A percentile compares a stretch with the other conserved stretches of the same genome.
Evolutionary conservation across 805 yeast genomes (phyloP).

Genomic region (Suhomyces sp.): DNA sequence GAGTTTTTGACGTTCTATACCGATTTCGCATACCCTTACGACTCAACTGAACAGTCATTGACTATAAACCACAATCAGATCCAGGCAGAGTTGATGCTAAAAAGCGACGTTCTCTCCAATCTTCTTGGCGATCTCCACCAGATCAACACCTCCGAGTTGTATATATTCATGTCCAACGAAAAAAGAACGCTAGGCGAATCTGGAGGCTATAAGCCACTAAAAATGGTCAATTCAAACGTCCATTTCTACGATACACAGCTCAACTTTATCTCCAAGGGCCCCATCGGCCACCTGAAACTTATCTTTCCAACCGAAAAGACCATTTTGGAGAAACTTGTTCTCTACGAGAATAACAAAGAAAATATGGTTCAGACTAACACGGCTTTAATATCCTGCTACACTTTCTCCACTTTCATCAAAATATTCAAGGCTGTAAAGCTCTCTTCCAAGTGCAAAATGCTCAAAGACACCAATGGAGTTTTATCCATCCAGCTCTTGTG

Average conservation of each 20-base stretch:
- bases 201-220: not conserved
- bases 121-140: slow-evolving; percentile 35
- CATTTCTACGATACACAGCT: slow-evolving; percentile 33
- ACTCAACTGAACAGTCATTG: slow-evolving; percentile 15
- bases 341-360: slow-evolving; percentile 26
- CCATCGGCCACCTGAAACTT: slow-evolving; percentile 68
- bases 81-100: slow-evolving; percentile 35
- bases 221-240: slow-evolving; percentile 1
- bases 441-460: slow-evolving; percentile 38
- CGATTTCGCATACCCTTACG: slow-evolving; percentile 25
- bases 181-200: slow-evolving; percentile 6
- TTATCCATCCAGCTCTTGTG: slow-evolving; percentile 39
- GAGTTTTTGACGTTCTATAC: slow-evolving; percentile 39
- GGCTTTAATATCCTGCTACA: slow-evolving; percentile 27
- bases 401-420: slow-evolving; percentile 31
- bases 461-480: slow-evolving; percentile 35
- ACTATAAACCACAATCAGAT: slow-evolving; percentile 28
- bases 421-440: slow-evolving; percentile 35
- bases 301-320: slow-evolving; percentile 61
- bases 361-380: slow-evolving; percentile 16
- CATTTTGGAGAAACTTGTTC: slow-evolving; percentile 58
- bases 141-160: slow-evolving; percentile 35
- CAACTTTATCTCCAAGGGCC: slow-evolving; percentile 64
- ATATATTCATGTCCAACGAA: slow-evolving; percentile 27
- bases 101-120: slow-evolving; percentile 36